Evolutionary conservation across 345 rosid species (phyloP).

Genomic region (Gossypium raimondii): DNA sequence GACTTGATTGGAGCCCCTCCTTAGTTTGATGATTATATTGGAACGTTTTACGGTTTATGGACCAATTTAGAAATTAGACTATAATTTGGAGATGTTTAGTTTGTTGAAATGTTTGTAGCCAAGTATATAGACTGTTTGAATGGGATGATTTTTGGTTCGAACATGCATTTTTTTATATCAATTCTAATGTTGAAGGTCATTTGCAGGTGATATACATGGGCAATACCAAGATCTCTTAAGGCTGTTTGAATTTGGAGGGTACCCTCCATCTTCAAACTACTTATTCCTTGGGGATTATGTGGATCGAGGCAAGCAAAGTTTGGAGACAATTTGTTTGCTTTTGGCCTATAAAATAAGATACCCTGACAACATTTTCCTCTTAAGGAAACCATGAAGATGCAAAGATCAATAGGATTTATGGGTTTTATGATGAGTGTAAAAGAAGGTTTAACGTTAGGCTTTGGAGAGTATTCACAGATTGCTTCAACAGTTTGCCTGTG

Average conservation of each 20-base stretch:
- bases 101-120: conserved; percentile 6
- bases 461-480: conserved; percentile 91
- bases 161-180: background rate
- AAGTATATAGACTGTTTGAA: background rate
- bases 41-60: too few species aligned
- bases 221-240: conserved; percentile 92
- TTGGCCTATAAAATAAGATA: conserved; percentile 88
- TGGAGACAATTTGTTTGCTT: conserved; percentile 94
- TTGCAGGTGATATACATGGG: conserved; percentile 91
- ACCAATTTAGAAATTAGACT: too few species aligned
- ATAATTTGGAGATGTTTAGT: too few species aligned
- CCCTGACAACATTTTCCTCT: conserved; percentile 62
- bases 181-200: conserved; percentile 15
- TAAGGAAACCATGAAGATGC: conserved; percentile 99
- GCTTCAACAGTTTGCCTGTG: conserved; percentile 90
- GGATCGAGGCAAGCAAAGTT: conserved; percentile 95
- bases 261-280: conserved; percentile 87
- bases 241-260: conserved; percentile 78
- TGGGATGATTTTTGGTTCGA: background rate
- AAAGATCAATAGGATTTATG: conserved; percentile 90
- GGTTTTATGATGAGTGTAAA: conserved; percentile 98
- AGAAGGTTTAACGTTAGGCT: conserved; percentile 90
- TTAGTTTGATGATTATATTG: too few species aligned
- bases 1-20: too few species aligned
- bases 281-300: conserved; percentile 96